Base-by-base conservation (phyloP, 257 asterid species). In the Scutellaria barbata region DNA sequence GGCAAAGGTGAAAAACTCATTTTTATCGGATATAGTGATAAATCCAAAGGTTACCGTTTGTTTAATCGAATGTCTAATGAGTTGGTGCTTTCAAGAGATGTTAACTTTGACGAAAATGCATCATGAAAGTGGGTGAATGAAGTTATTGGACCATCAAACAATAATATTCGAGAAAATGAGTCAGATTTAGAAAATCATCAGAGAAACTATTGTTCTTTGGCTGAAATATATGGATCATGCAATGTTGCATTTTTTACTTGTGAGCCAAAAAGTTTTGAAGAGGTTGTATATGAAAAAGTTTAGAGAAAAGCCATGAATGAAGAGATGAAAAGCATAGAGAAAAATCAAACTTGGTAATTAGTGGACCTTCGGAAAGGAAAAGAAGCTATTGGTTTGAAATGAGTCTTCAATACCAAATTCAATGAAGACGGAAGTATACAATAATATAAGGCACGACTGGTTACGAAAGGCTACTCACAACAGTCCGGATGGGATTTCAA, bases 311-410 rank as follows among this genome's bases (percentile, higher is more conserved):
- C 63, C 0, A 69, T 45, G 63, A 37, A 64, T 7, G 73, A 62
- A 35, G 63, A 76, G 3, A 71, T 63, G 5, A 2, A 9, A 5
- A 14, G 39, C 35, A 68, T 81, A 10, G 73, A 67, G 13, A 72
- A 72, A 9, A 72, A 61, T 20, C 35, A 55, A 9, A 72, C 81
- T 4, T 55, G 81, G 72, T 45, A 70, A 12, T 59, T 71, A 0
- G 22, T 75, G 6, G 64, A 75, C 11, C n/a, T 45, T 1, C 42
- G 66, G 1, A 4, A 13, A 17, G 20, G 10, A 0, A 37, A 47
- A 2, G 17, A 74, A 0, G 45, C 17, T 5, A 56, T 69, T 30
- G 67, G 54, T 0, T 12, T 68, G 17, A 65, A 66, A n/a, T 22
- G 63, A 63, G 7, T 63, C 1, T 70, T 2, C 10, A 69, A 69